Base-by-base conservation (phyloP, 768 basidiomycete species). In the Lenzites betulinus region DNA sequence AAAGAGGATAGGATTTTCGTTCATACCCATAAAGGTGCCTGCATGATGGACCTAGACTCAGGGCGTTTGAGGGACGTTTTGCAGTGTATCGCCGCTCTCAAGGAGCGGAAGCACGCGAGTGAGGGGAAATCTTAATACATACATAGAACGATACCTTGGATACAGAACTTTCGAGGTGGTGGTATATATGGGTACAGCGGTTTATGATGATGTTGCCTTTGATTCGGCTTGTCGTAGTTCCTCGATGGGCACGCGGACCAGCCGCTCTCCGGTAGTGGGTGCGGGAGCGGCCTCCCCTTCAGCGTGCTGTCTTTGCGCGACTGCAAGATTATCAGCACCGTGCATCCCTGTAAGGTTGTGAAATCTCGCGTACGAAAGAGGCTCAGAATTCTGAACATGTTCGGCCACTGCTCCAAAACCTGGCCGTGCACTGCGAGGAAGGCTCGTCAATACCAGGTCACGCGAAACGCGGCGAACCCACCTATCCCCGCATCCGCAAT, bases 1-100 rank as follows among this genome's bases (percentile, higher is more conserved):
- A 90, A 95, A 69, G 95, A 98, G 71, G 96, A 98, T 72, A 78
- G 96, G 46, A 94, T 90, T 71, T 86, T 92, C 78, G 93, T 93
- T 54, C 20, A 83, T 74, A 33, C 33, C 3, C 7, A 42, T 13
- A 11, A 2, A 6, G 12, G 7, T 2, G 20, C 7, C 16, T 2
- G 26, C 25, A 33, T 12, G 23, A 2, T 41, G 30, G 20, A 12
- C 15, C 22, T 26, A 13, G 12, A n/a, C 20, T 20, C 16, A n/a
- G 42, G 18, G 16, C n/a, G n/a, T n/a, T n/a, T n/a, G n/a, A n/a
- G n/a, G n/a, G n/a, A n/a, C n/a, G 16, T 35, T 18, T 52, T 23
- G 8, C 30, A 90, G 90, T 84, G 89, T 9, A 90, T 93, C 56
- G 89, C 90, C 9, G 82, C 84, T 70, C 71, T 92, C 65, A 93